phyloP scores from a whole-genome alignment of 2,329 filamentous ascomycete species.

The Sporothrix luriei region DNA sequence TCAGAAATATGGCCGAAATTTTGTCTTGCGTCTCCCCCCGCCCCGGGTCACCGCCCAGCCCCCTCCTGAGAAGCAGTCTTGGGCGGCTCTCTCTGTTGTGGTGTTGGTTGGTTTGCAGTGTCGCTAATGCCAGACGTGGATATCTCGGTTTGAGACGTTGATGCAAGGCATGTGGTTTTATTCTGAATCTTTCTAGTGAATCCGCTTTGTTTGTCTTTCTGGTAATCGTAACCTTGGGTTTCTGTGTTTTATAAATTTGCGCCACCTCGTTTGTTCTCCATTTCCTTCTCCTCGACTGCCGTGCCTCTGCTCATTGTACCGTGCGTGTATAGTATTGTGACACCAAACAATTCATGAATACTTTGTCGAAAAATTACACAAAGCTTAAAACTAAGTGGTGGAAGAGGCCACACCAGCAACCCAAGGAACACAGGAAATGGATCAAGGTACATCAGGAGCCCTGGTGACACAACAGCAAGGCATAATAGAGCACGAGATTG shows the following conservation, averaged over 20 bases:
- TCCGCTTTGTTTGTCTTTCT: background rate
- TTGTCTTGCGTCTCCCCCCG: slow-evolving; percentile 9
- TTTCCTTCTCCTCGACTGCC: background rate
- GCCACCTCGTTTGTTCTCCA: background rate
- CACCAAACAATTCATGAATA: background rate
- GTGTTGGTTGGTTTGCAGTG: background rate
- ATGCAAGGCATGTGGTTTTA: background rate
- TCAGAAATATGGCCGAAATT: background rate
- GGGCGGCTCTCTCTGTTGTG: background rate
- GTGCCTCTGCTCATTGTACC: background rate
- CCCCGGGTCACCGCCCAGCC: background rate
- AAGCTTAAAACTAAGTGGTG: background rate
- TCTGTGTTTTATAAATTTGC: background rate
- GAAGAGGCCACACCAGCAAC: background rate
- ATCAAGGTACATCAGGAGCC: background rate
- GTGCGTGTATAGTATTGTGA: background rate
- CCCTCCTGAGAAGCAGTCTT: background rate
- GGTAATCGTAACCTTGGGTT: background rate
- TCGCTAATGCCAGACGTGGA: slow-evolving; percentile 6
- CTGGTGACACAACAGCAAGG: slow-evolving; percentile 7
- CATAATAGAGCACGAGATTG: background rate
- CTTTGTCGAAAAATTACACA: background rate
- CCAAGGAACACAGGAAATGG: background rate
- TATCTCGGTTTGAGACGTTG: background rate
- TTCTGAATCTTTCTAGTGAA: background rate